A percentile compares a stretch with the other conserved stretches of the same genome.
Conservation (phyloP, 306 rosid genomes). For the Cyamopsis tetragonoloba region DNA sequence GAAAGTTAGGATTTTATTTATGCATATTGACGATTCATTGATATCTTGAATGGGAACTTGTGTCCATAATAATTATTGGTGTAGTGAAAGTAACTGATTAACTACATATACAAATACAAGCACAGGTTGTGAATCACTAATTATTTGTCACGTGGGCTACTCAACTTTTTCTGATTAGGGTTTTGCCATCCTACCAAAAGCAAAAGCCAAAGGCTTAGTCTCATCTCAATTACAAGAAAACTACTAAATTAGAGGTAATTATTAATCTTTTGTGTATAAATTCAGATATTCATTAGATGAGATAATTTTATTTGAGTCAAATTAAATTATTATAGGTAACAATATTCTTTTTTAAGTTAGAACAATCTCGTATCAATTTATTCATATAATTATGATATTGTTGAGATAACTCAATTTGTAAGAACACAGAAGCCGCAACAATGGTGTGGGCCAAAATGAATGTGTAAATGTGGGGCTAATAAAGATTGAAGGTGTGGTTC, state of each 20-base stretch:
- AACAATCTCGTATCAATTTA: no score
- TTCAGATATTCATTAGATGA: no score
- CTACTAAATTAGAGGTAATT: no score
- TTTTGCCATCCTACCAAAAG: conserved; percentile 19
- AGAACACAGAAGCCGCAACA: background rate
- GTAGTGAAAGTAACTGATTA: conserved; percentile 32
- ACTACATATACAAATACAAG: conserved; percentile 38
- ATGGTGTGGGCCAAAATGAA: background rate
- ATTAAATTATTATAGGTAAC: no score
- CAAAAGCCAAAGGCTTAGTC: background rate
- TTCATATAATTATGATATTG: no score
- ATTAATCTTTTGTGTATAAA: no score
- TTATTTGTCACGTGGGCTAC: conserved; percentile 30
- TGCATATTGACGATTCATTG: background rate
- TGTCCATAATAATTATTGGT: background rate
- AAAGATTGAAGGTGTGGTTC: background rate
- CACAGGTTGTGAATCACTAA: conserved; percentile 42
- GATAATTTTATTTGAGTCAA: no score
- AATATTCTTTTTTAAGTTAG: no score
- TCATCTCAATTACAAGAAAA: conserved; percentile 28
- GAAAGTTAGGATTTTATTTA: no score
- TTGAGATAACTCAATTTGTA: background rate
- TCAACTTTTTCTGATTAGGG: conserved; percentile 35
- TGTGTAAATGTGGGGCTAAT: background rate
- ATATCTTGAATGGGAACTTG: background rate